Conservation (phyloP, 192 early-diverging fungal species). For the Coemansia sp. region DNA sequence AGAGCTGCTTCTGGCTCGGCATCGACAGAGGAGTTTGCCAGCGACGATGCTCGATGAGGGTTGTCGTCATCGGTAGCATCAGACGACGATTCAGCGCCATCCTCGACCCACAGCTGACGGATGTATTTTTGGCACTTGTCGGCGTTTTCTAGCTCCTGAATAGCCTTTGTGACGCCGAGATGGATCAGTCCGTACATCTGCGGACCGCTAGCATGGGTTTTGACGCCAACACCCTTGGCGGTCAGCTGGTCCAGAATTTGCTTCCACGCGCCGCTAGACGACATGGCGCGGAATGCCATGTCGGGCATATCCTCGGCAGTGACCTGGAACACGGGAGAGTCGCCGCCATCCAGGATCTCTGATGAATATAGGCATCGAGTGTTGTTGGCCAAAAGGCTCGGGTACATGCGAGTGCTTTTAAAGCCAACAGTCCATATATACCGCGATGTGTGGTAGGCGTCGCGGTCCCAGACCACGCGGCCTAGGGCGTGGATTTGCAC, state of each 20-base stretch:
- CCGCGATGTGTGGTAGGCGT: slow-evolving; percentile 68
- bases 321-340: slow-evolving; percentile 65
- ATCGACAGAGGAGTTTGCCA: not conserved
- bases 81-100: not conserved
- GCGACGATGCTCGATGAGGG: not conserved
- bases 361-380: slow-evolving; percentile 63
- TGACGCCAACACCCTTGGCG: slow-evolving; percentile 63
- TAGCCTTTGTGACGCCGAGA: slow-evolving; percentile 71
- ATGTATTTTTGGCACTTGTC: slow-evolving; percentile 46
- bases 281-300: slow-evolving; percentile 60
- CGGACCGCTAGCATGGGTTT: slow-evolving; percentile 73
- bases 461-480: slow-evolving; percentile 61
- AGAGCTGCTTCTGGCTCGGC: not conserved
- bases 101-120: slow-evolving; percentile 44
- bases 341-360: slow-evolving; percentile 71
- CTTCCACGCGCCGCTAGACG: slow-evolving; percentile 75
- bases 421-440: slow-evolving; percentile 76
- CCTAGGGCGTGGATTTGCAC: slow-evolving; percentile 64
- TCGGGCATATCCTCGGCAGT: slow-evolving; percentile 69
- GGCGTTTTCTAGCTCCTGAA: slow-evolving; percentile 62
- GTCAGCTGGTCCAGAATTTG: slow-evolving; percentile 63
- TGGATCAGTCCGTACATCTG: slow-evolving; percentile 72
- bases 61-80: slow-evolving; percentile 12
- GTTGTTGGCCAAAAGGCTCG: slow-evolving; percentile 60
- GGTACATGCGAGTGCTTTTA: slow-evolving; percentile 63